Percentiles rank a stretch among this genome's conserved stretches.
phyloP scores from a whole-genome alignment of 1,284 basidiomycete species.

The Ganoderma meredithae region DNA sequence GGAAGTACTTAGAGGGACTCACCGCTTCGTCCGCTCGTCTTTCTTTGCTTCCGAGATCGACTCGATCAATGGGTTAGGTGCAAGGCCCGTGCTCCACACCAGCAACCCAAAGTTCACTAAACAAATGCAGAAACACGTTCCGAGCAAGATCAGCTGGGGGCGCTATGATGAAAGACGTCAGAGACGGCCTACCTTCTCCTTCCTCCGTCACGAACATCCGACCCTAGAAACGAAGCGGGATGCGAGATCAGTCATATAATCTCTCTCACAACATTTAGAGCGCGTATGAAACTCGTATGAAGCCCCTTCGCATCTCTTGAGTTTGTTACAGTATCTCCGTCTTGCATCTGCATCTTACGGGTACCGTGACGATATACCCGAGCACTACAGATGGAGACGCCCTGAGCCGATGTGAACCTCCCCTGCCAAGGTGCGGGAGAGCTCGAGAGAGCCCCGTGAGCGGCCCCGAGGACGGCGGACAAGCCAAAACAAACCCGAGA shows the following conservation, averaged over 20 bases:
- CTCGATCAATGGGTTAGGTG: conserved; percentile 80
- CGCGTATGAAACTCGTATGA: background rate
- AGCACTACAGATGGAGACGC: background rate
- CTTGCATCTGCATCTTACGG: background rate
- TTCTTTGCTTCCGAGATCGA: conserved; percentile 68
- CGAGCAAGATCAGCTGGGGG: conserved; percentile 13
- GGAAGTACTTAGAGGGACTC: conserved; percentile 28
- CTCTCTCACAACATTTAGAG: background rate
- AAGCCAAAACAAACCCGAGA: background rate
- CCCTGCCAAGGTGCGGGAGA: no score
- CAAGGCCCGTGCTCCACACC: conserved; percentile 88
- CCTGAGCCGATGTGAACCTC: conserved; percentile 14
- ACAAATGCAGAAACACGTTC: conserved; percentile 1
- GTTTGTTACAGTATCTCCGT: conserved; percentile 3
- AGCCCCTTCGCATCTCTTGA: background rate
- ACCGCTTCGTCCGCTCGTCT: conserved; percentile 69
- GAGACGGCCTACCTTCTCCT: conserved; percentile 58
- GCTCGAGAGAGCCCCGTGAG: background rate
- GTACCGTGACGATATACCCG: background rate
- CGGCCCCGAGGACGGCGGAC: conserved; percentile 9
- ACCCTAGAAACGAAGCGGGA: conserved; percentile 45
- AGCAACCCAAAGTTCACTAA: conserved; percentile 81
- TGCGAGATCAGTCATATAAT: conserved; percentile 10
- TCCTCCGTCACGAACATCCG: conserved; percentile 68
- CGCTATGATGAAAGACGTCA: conserved; percentile 10